A percentile compares a stretch with the other conserved stretches of the same genome.
phyloP scores from a whole-genome alignment of 116 monocot species.

The Phalaenopsis hybrid region DNA sequence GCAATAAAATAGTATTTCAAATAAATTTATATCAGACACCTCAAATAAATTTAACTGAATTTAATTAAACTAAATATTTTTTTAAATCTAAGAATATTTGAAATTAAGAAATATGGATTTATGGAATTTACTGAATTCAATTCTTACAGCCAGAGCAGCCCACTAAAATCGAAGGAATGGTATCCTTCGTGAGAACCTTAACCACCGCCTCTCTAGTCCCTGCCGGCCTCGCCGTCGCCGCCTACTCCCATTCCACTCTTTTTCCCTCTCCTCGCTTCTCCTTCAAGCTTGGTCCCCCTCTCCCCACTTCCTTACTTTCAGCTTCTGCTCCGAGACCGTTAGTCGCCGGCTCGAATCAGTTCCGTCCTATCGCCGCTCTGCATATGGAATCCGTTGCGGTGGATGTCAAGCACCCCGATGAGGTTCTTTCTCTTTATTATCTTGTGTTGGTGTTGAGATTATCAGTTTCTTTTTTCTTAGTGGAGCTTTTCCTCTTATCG shows the following conservation, averaged over 20 bases:
- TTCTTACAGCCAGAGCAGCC: no score
- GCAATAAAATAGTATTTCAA: no score
- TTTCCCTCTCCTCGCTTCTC: neutral
- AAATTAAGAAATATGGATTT: no score
- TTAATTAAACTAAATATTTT: no score
- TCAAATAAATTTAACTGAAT: no score
- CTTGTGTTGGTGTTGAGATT: neutral
- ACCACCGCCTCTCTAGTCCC: conserved; percentile 3
- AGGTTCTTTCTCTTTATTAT: neutral
- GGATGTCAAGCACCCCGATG: neutral
- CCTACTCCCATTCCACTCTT: neutral
- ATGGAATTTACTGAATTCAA: no score
- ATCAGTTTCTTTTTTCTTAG: neutral
- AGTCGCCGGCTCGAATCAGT: neutral
- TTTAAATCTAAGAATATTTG: no score
- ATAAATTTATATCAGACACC: no score
- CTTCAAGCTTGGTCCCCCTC: neutral
- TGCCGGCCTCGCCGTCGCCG: neutral
- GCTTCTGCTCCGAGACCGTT: neutral
- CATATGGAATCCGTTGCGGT: neutral
- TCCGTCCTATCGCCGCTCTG: neutral
- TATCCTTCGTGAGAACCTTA: conserved; percentile 3
- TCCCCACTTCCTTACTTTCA: neutral
- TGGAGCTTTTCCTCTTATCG: neutral
- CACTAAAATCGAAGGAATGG: neutral